A percentile compares a stretch with the other conserved stretches of the same genome.
phyloP scores from a whole-genome alignment of 2,329 filamentous ascomycete species.

The Colletotrichum sp. region DNA sequence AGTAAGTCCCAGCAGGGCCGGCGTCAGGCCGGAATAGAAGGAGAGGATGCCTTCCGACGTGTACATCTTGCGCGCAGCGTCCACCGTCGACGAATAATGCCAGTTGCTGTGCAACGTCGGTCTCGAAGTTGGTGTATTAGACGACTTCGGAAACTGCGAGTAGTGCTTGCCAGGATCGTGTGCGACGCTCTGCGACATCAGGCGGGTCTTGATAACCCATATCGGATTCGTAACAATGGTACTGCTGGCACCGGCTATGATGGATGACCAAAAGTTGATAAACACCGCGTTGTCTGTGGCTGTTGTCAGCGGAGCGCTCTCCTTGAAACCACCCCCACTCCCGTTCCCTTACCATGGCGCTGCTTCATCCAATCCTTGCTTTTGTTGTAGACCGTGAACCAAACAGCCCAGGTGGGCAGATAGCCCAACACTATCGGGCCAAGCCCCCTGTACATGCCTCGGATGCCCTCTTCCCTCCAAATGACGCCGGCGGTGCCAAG shows the following conservation, averaged over 20 bases:
- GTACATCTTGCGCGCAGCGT: constrained; percentile 97
- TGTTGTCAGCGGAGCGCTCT: constrained; percentile 20
- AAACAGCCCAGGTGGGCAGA: constrained; percentile 96
- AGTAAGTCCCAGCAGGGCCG: constrained; percentile 87
- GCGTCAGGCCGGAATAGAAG: constrained; percentile 94
- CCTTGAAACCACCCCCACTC: not conserved
- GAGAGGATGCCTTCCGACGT: constrained; percentile 83
- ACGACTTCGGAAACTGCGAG: constrained; percentile 51
- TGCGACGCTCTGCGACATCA: constrained; percentile 88
- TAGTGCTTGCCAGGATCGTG: constrained; percentile 49
- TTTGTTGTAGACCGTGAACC: constrained; percentile 94
- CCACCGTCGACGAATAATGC: constrained; percentile 89
- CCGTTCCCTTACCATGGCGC: constrained; percentile 59
- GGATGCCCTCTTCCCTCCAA: constrained; percentile 84
- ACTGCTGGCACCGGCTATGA: constrained; percentile 89
- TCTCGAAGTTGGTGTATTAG: constrained; percentile 59
- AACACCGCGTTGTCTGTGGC: constrained; percentile 73
- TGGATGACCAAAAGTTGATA: constrained; percentile 86
- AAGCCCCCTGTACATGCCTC: constrained; percentile 90
- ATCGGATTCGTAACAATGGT: constrained; percentile 97
- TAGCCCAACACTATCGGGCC: constrained; percentile 96
- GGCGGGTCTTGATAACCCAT: constrained; percentile 97
- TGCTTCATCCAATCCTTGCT: constrained; percentile 77
- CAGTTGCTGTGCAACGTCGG: constrained; percentile 72
- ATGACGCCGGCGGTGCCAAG: constrained; percentile 86